These are phyloP conservation scores for Sordariomycetes sp. DNA, from an alignment of 2,329 filamentous ascomycete genomes.

Conservation along the genomic window DNA sequence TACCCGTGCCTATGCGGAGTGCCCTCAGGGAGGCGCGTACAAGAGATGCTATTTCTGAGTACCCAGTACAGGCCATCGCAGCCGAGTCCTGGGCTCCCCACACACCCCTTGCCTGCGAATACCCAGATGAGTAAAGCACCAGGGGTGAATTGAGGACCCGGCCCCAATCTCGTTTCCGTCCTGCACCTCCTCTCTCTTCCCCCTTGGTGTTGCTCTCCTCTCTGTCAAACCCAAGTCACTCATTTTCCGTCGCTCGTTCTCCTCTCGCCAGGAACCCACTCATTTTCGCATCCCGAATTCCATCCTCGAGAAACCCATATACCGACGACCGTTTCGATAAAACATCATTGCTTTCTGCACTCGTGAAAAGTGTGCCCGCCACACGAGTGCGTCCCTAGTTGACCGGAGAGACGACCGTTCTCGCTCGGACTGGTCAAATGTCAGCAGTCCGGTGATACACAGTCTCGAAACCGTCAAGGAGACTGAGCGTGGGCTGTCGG, in stretches of 20 bases:
- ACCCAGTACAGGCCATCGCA: not conserved
- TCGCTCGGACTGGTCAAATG: slow-evolving; percentile 3
- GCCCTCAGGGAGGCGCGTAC: no score
- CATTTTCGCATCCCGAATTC: not conserved
- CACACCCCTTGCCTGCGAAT: not conserved
- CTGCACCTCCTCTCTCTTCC: slow-evolving; percentile 6
- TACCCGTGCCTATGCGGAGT: no score
- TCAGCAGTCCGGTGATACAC: slow-evolving; percentile 1
- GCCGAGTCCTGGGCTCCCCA: not conserved
- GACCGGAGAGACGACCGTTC: not conserved
- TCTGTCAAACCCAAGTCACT: slow-evolving; percentile 6
- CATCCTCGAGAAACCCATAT: not conserved
- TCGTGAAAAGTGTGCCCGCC: not conserved
- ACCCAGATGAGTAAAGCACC: not conserved
- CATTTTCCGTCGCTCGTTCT: not conserved
- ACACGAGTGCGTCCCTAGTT: not conserved
- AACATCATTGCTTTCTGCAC: not conserved
- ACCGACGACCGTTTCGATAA: not conserved
- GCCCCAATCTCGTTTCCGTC: slow-evolving; percentile 8
- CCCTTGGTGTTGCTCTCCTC: not conserved
- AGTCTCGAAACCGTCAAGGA: not conserved
- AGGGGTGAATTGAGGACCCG: not conserved
- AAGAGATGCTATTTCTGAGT: no score
- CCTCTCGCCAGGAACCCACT: not conserved
- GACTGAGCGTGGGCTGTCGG: not conserved